Conservation (phyloP, 139 green algal genomes). For the Micractinium sp. region DNA sequence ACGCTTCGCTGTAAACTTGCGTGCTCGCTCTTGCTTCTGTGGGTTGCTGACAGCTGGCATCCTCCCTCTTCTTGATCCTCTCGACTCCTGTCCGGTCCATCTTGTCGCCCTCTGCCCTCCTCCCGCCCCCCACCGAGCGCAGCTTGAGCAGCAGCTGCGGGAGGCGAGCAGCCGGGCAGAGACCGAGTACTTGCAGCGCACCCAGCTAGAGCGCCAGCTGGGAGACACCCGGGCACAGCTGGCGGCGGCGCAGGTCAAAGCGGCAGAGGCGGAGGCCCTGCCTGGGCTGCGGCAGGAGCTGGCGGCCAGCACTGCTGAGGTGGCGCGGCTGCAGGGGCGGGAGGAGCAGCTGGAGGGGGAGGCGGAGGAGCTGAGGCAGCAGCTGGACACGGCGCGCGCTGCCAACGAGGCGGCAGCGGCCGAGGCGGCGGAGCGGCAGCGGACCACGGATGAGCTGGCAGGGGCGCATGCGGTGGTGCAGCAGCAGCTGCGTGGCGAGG, state of each 20-base stretch:
- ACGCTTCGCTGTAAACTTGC: no score
- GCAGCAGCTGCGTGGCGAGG: constrained; percentile 30
- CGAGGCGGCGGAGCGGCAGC: background rate
- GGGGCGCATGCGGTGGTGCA: constrained; percentile 13
- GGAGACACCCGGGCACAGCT: constrained; percentile 21
- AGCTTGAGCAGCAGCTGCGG: constrained; percentile 35
- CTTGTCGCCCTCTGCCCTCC: no score
- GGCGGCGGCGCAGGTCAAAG: constrained; percentile 3
- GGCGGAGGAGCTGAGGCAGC: background rate
- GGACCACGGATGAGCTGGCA: constrained; percentile 6
- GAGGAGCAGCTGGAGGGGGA: constrained; percentile 19
- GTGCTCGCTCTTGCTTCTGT: no score
- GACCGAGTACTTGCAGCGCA: constrained; percentile 33
- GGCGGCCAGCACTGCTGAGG: background rate
- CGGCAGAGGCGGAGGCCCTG: constrained; percentile 26
- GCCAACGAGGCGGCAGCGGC: background rate
- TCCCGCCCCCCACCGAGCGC: background rate
- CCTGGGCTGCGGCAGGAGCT: constrained; percentile 31
- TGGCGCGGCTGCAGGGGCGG: background rate
- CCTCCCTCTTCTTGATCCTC: no score
- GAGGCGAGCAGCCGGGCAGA: constrained; percentile 27
- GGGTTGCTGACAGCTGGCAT: no score
- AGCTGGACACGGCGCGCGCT: background rate
- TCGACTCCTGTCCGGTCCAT: background rate
- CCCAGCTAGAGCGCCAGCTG: constrained; percentile 24